Base-by-base conservation (phyloP, 306 rosid species). In the Prosopis cineraria region DNA sequence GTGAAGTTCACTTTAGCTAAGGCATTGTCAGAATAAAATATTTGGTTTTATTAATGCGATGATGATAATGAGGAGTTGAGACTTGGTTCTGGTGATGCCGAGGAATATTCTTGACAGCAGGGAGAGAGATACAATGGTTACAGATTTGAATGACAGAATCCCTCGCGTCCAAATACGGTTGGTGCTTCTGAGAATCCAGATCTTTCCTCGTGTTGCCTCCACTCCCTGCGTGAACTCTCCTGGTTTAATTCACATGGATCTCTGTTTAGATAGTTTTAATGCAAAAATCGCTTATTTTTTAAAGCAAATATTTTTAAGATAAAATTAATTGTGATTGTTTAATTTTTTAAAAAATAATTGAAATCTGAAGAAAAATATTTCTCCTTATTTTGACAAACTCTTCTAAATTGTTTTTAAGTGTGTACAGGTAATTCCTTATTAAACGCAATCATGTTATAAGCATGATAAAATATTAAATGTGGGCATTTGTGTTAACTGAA, bases 141-240 rank as follows among this genome's bases (percentile, higher is more conserved):
- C 85, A 87, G 89, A 85, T 85, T 87, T 74, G 79, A 60, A 88
- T 81, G 87, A 85, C 87, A 85, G 72, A 79, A 79, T 84, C 82
- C 81, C 83, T 77, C 53, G 33, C 75, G 75, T 74, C 70, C 43
- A 82, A 77, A 79, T 50, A 77, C 29, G 44, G 79, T 80, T 75
- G 87, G 70, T 86, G 92, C 90, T 86, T 86, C 86, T 84, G 71
- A 89, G 90, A 82, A 82, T 59, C 7, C 4, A n/a, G 27, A 50
- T 20, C 27, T 50, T 27, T 20, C 9, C 58, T 20, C 58, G n/a
- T n/a, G 81, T 68, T 76, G 72, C 81, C 43, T 36, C 70, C 55
- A 68, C 64, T 73, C 52, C 37, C 70, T 76, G 40, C 10, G 31
- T 47, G 37, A 75, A n/a, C n/a, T n/a, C 14, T 13, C 44, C 65